Base-by-base conservation (phyloP, 2,329 filamentous ascomycete genomes). In the Ascochyta lentis region DNA sequence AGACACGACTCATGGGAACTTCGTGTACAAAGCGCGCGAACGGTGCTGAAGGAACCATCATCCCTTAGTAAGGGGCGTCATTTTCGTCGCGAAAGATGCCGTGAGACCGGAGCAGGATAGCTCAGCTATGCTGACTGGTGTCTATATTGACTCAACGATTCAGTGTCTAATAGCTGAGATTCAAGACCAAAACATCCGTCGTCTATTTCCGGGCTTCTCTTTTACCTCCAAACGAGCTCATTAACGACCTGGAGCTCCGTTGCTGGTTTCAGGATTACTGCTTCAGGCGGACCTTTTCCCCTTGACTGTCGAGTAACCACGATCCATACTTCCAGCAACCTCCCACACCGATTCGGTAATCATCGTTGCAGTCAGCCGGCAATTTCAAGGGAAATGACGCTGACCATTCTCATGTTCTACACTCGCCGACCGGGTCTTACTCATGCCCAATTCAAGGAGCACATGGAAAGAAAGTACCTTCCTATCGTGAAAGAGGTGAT, bases 401-500 rank as follows among this genome's bases (percentile, higher is more conserved):
- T 37, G 6, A 42, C 46, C 13, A 46, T 50, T 15, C 52, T 55
- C 2, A 24, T 50, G n/a, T 65, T 64, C 34, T 67, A 65, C 27
- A 59, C 59, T 2, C 62, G 64, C n/a, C 60, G 56, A 10, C 60
- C 59, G 24, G 62, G 64, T 24, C 35, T 63, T 26, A 63, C 63
- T 9, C 59, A 63, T 1, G 56, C 47, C 3, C 34, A 66, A 8
- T 68, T 68, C 49, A 56, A 44, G 43, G 42, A 49, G 4, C 51
- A 66, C 42, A 59, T 65, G 55, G 63, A 66, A 24, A 43, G 46
- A 7, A 42, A 43, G 19, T 64, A 67, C 40, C 27, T 65, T 15
- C 59, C 63, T 1, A 46, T 66, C 19, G 40, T 64, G 19, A 61
- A 61, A 40, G 54, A 67, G n/a, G 57, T 64, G 1, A 61, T 65